A percentile compares a stretch with the other conserved stretches of the same genome.
Conservation (phyloP, 257 asterid species). For the Marsdenia floribunda region DNA sequence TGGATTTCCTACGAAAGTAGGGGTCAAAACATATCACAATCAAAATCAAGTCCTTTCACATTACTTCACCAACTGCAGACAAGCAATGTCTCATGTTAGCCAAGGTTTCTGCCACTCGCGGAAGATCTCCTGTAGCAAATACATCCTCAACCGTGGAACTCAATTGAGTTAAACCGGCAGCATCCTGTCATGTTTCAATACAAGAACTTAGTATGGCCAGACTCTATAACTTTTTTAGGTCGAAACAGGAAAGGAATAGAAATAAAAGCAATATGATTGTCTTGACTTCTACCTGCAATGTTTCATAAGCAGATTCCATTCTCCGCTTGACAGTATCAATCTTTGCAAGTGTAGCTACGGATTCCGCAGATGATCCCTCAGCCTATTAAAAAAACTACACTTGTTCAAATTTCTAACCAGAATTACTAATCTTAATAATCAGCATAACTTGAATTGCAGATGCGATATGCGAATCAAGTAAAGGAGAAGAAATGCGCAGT, state of each 20-base stretch:
- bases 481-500: background rate
- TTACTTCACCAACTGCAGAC: conserved; percentile 98
- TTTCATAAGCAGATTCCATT: conserved; percentile 96
- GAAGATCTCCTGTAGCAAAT: conserved; percentile 96
- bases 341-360: conserved; percentile 80
- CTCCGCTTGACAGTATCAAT: conserved; percentile 92
- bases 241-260: background rate
- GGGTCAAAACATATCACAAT: background rate
- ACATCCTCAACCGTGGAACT: conserved; percentile 99
- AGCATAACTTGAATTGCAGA: background rate
- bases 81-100: conserved; percentile 97
- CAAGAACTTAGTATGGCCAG: conserved; percentile 14
- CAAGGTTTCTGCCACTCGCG: conserved; percentile 93
- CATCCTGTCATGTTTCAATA: conserved; percentile 56
- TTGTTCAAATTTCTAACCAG: background rate
- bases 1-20: background rate
- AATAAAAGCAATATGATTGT: background rate
- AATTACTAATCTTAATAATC: background rate
- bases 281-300: conserved; percentile 61
- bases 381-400: conserved; percentile 45
- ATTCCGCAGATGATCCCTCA: conserved; percentile 95
- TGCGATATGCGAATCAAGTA: background rate
- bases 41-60: conserved; percentile 1
- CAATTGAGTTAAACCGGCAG: conserved; percentile 93
- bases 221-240: background rate